Conservation (phyloP, 345 rosid species). For the Sisymbrium altissimum region DNA sequence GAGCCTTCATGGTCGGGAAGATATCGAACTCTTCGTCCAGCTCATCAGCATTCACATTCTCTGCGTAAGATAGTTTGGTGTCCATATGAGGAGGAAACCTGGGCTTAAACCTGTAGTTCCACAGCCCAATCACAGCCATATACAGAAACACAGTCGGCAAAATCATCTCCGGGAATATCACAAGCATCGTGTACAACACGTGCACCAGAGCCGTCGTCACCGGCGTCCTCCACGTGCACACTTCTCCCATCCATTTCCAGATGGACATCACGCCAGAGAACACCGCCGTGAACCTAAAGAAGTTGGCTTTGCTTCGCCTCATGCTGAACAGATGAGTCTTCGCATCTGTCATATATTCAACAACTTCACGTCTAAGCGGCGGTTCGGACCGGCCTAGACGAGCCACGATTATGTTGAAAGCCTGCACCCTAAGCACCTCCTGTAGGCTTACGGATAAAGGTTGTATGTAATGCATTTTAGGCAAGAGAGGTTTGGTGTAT, state of each 20-base stretch:
- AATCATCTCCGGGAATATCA: conserved; percentile 38
- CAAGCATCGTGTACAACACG: conserved; percentile 34
- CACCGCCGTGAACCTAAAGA: conserved; percentile 37
- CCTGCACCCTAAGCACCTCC: conserved; percentile 34
- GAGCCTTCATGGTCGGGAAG: conserved; percentile 52
- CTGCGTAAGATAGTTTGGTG: conserved; percentile 64
- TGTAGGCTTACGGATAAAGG: conserved; percentile 39
- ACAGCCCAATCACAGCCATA: conserved; percentile 39
- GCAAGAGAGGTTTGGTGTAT: conserved; percentile 50
- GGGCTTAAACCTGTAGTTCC: conserved; percentile 40
- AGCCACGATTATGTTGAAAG: conserved; percentile 22
- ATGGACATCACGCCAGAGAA: conserved; percentile 26
- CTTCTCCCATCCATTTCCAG: conserved; percentile 46
- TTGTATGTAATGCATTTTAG: conserved; percentile 42
- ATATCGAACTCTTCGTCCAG: conserved; percentile 92
- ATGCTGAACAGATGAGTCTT: conserved; percentile 42
- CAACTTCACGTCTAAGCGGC: conserved; percentile 52
- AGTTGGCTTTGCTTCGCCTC: conserved; percentile 54
- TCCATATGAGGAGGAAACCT: conserved; percentile 84
- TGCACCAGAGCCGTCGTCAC: conserved; percentile 37
- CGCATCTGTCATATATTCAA: conserved; percentile 45
- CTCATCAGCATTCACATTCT: conserved; percentile 61
- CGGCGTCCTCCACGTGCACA: conserved; percentile 48
- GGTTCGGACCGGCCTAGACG: conserved; percentile 52
- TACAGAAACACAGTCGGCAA: conserved; percentile 43